These are phyloP conservation scores for Clavariopsis aquatica DNA, from an alignment of 495 filamentous ascomycete species.

Conservation along the genomic window DNA sequence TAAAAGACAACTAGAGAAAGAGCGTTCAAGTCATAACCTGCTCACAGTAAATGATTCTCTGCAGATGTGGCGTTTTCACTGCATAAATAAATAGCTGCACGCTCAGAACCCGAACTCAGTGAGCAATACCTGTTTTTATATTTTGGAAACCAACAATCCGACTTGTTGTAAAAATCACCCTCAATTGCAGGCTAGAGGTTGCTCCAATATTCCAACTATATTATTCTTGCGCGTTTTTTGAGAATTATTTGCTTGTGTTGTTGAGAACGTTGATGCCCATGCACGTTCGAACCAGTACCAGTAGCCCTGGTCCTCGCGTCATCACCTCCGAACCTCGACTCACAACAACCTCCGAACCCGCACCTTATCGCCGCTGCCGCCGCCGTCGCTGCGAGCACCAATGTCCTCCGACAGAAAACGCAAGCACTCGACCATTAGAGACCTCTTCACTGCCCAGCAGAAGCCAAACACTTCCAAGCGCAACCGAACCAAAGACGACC, in stretches of 20 bases:
- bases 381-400: slow-evolving; percentile 6
- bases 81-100: too few relatives aligned
- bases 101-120: too few relatives aligned
- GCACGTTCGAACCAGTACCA: background rate
- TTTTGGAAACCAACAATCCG: too few relatives aligned
- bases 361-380: background rate
- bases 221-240: background rate
- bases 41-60: too few relatives aligned
- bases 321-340: background rate
- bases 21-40: too few relatives aligned
- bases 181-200: too few relatives aligned
- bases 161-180: too few relatives aligned
- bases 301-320: background rate
- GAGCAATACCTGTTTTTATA: too few relatives aligned
- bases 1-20: too few relatives aligned
- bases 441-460: slow-evolving; percentile 33
- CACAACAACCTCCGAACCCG: background rate
- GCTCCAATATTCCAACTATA: too few relatives aligned
- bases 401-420: slow-evolving; percentile 36
- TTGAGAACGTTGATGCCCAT: background rate
- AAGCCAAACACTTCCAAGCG: slow-evolving; percentile 19
- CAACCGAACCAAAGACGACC: slow-evolving; percentile 28
- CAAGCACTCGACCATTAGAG: slow-evolving; percentile 34
- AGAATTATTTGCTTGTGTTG: background rate
- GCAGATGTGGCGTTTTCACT: too few relatives aligned